Conservation (phyloP, 495 filamentous ascomycete genomes). For the Lasiosphaeris hirsuta region DNA sequence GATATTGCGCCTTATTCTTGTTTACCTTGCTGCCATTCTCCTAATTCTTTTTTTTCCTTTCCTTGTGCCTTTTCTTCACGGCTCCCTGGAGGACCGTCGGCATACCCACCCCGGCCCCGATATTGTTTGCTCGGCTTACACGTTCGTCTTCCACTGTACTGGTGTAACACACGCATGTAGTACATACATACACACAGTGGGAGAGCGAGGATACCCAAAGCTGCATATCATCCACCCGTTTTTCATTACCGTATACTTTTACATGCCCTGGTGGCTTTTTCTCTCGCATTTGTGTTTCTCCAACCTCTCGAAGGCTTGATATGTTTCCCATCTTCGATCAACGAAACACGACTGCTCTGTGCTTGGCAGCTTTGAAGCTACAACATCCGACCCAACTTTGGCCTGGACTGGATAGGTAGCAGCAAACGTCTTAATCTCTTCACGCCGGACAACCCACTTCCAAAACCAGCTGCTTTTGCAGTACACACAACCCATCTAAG, state of each 20-base stretch:
- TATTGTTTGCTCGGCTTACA: no score
- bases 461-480: background rate
- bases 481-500: background rate
- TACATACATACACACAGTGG: constrained; percentile 10
- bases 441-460: background rate
- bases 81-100: no score
- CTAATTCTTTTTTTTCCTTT: no score
- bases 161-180: background rate
- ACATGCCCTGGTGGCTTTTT: constrained; percentile 4
- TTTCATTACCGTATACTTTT: background rate
- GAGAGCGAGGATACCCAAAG: constrained; percentile 3
- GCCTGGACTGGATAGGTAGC: background rate
- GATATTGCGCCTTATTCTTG: background rate
- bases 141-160: constrained; percentile 1
- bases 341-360: background rate
- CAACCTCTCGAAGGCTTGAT: background rate
- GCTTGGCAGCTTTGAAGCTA: background rate
- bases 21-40: background rate
- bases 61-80: no score
- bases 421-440: background rate
- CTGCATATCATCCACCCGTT: background rate
- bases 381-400: background rate
- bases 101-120: no score
- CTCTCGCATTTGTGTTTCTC: background rate
- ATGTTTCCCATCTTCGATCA: background rate